phyloP scores from a whole-genome alignment of 768 basidiomycete species.

The Austroboletus festivus region DNA sequence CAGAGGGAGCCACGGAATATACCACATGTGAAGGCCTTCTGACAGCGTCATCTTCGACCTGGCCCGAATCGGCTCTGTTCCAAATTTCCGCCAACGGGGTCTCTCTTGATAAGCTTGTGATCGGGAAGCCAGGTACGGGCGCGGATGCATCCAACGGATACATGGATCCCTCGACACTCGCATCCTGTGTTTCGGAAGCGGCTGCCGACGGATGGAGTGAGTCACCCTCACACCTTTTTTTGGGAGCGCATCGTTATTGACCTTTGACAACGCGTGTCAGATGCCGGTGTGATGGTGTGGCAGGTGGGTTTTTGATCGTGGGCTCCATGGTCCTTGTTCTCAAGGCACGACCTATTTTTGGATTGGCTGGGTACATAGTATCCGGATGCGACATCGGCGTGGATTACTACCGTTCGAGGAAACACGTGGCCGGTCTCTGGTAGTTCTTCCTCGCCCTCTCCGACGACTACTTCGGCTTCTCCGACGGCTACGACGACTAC shows the following conservation, averaged over 20 bases:
- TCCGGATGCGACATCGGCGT: slow-evolving; percentile 36
- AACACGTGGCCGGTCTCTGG: slow-evolving; percentile 34
- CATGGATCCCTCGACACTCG: slow-evolving; percentile 54
- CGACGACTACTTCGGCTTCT: slow-evolving; percentile 7
- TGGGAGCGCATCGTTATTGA: not conserved
- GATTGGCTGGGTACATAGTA: slow-evolving; percentile 22
- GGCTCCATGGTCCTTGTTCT: too few relatives aligned
- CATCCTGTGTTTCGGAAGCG: slow-evolving; percentile 58
- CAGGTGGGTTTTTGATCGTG: slow-evolving; percentile 25
- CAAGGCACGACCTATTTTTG: too few relatives aligned
- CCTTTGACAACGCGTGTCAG: slow-evolving; percentile 19
- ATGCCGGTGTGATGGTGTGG: slow-evolving; percentile 39
- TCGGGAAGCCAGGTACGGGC: slow-evolving; percentile 63
- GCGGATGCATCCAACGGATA: slow-evolving; percentile 54
- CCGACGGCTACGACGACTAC: slow-evolving; percentile 7
- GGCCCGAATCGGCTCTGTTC: slow-evolving; percentile 45
- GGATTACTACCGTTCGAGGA: slow-evolving; percentile 39
- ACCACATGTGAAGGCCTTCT: slow-evolving; percentile 39
- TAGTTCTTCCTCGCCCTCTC: not conserved
- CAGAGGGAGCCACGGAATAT: slow-evolving; percentile 39
- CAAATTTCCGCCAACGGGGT: slow-evolving; percentile 54
- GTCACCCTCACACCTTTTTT: slow-evolving; percentile 16
- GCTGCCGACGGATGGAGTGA: slow-evolving; percentile 63
- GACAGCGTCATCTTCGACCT: slow-evolving; percentile 36
- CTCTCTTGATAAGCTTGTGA: slow-evolving; percentile 60